Base-by-base conservation (phyloP, 2,329 filamentous ascomycete species). In the Exutisphaerella laricina region DNA sequence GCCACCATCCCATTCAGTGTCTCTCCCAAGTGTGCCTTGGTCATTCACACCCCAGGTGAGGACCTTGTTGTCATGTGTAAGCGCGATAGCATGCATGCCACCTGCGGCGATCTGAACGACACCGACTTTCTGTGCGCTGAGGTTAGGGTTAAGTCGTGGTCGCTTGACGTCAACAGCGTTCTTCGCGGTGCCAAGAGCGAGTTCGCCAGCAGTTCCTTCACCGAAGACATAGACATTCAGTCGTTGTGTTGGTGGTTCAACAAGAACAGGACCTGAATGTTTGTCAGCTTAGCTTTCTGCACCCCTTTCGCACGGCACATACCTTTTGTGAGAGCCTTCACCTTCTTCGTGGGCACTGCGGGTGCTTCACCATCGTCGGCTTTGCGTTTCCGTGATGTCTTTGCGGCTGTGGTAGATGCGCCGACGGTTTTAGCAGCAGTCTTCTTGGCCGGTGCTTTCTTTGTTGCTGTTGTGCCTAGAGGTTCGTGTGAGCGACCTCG, bases 31-130 rank as follows among this genome's bases (percentile, higher is more conserved):
- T 6, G 87, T 85, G 50, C 84, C 84, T 59, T 88, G 81, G 59
- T 94, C 87, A 61, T 92, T 92, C 55, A 92, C 86, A 41, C 87
- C 87, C 87, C 87, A 94, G 20, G 85, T 88, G 41, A 88, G 69
- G 54, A 94, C 84, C 67, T 81, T 82, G 71, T 88, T 87, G 64
- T 90, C 83, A 54, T 81, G 76, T 37, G 87, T 90, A 39, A 92
- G 69, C 3, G 82, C 85, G 49, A 84, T 71, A 39, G 75, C 80
- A 66, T 94, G 87, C 85, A 94, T 90, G 43, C 85, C 86, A 48
- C 87, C 87, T 47, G 82, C 80, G 38, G 84, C 80, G 44, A 94
- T 66, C 64, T 85, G 80, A 2, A 92, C 85, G 25, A 92, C 79
- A 33, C 80, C 78, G 41, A 81, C 74, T 26, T 69, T 68, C 47